phyloP scores from a whole-genome alignment of 768 basidiomycete species.

The Scleroderma citrinum region DNA sequence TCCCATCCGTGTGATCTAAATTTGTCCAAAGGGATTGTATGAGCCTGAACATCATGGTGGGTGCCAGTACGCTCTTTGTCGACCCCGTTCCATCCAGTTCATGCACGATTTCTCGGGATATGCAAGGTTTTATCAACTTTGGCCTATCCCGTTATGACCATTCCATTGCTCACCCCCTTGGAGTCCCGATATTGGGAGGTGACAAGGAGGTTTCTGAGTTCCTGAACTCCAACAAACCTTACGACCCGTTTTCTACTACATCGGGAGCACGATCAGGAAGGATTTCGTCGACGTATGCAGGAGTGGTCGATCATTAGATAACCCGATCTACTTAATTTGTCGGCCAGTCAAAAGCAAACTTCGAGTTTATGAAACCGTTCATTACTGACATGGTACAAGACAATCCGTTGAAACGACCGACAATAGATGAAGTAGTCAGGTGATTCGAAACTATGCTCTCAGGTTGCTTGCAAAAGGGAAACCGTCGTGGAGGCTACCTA shows the following conservation, averaged over 20 bases:
- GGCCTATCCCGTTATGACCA: conserved; percentile 24
- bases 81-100: conserved; percentile 18
- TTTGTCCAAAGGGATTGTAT: conserved; percentile 11
- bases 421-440: conserved; percentile 6
- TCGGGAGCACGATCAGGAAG: no score
- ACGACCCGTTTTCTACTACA: no score
- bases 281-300: no score
- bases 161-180: conserved; percentile 6
- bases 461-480: conserved; percentile 13
- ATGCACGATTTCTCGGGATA: conserved; percentile 10
- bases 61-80: conserved; percentile 17
- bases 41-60: conserved; percentile 17
- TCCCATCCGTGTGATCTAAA: no score
- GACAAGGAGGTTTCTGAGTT: no score
- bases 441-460: conserved; percentile 8
- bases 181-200: no score
- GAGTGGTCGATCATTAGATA: no score
- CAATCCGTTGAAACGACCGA: conserved; percentile 15
- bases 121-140: conserved; percentile 28
- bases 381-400: conserved; percentile 29
- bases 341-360: background rate
- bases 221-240: no score
- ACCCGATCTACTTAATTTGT: no score
- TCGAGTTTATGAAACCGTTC: conserved; percentile 27
- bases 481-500: conserved; percentile 1